Evolutionary conservation across 768 basidiomycete genomes (phyloP), one percentile per base, ranked within the genome.

Genomic region (Saitozyma podzolica): DNA sequence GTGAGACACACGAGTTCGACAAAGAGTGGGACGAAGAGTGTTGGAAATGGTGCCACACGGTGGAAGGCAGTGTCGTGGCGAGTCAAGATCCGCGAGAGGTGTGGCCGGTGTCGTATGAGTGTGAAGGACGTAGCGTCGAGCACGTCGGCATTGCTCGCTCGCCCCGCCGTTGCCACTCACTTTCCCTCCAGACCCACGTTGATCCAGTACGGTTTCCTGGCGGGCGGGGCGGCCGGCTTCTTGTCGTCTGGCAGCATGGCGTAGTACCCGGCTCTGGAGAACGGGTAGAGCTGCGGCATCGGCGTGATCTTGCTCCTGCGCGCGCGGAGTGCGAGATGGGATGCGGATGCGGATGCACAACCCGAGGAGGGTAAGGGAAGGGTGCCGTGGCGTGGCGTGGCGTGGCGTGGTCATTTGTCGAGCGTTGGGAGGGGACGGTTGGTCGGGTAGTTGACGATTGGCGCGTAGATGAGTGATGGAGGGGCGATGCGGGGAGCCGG

Each of bases 251-350:
- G 65, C n/a, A 56, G 19, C 8, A 64, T 50, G 42, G 70, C 74
- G 50, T 72, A 72, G 49, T 76, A 76, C 3, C 72, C 72, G 11
- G 72, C 66, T 3, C 74, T 51, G 3, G 74, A 76, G 50, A 76
- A 73, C 11, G 74, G 74, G 58, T 72, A 73, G 19, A 76, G 50
- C 52, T 71, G 69, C 10, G 69, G 72, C 1, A 67, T 40, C 6
- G 72, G 62, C 0, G 74, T 72, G 51, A 76, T 70, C 37, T 60
- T 58, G 8, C 68, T 49, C 48, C 74, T 75, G 59, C 39, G 9
- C 14, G 42, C 47, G 13, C 14, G 9, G 45, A 37, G 49, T 40
- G 3, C 16, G 20, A 20, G 13, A 63, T 14, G n/a, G 9, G 17
- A 19, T 52, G 43, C 10, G 50, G 50, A 17, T 11, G 9, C 20